phyloP scores from a whole-genome alignment of 2,329 filamentous ascomycete genomes.

The Byssothecium circinans region DNA sequence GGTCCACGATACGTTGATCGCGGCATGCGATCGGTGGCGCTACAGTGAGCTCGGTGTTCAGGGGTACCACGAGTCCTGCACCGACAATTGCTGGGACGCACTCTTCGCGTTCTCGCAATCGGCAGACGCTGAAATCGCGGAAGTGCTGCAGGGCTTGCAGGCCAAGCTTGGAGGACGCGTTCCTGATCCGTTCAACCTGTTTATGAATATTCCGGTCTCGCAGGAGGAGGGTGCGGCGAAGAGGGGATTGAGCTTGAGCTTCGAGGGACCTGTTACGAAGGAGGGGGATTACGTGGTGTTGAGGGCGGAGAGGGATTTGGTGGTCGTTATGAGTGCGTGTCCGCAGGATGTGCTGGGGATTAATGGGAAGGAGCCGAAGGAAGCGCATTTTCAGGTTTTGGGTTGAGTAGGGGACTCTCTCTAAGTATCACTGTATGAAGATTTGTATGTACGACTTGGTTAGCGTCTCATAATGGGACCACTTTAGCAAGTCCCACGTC shows the following conservation, averaged over 20 bases:
- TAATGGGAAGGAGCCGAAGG: constrained; percentile 47
- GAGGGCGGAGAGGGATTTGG: constrained; percentile 49
- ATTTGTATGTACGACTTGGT: too few relatives aligned
- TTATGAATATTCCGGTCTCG: constrained; percentile 51
- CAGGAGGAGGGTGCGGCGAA: constrained; percentile 42
- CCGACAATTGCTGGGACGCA: constrained; percentile 42
- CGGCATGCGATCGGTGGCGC: constrained; percentile 41
- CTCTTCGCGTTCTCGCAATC: constrained; percentile 21
- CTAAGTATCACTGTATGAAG: not conserved
- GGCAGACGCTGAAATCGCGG: constrained; percentile 13
- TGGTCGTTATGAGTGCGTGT: constrained; percentile 53
- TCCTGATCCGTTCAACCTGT: constrained; percentile 41
- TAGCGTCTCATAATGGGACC: too few relatives aligned
- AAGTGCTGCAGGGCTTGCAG: constrained; percentile 24
- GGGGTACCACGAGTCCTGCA: constrained; percentile 39
- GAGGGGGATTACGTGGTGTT: constrained; percentile 49
- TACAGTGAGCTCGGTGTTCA: constrained; percentile 37
- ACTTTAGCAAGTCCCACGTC: too few relatives aligned
- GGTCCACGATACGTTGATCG: constrained; percentile 40
- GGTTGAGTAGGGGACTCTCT: constrained; percentile 6
- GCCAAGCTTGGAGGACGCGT: constrained; percentile 28
- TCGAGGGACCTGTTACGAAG: constrained; percentile 46
- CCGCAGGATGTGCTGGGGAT: constrained; percentile 50
- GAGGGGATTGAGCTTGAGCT: constrained; percentile 37
- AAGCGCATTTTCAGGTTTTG: constrained; percentile 46